phyloP scores from a whole-genome alignment of 108 stramenopile species.

The Skeletonema menzelii region DNA sequence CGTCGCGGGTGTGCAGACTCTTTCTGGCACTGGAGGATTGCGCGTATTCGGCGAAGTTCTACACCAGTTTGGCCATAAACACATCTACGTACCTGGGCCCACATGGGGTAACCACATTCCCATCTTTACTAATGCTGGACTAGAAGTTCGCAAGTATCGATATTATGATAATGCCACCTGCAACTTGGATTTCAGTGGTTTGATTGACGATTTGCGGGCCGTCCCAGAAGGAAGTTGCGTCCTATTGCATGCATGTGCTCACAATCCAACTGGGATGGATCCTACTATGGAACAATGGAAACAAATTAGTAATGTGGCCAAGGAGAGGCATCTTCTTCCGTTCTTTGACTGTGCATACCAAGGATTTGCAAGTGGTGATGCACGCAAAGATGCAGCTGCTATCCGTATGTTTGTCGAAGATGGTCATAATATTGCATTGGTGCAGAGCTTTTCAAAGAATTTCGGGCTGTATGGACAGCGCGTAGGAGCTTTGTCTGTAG shows the following conservation, averaged over 20 bases:
- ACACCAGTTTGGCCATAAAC: conserved; percentile 72
- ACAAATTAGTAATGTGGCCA: conserved; percentile 82
- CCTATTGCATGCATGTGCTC: conserved; percentile 98
- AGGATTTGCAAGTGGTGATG: conserved; percentile 97
- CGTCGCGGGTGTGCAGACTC: conserved; percentile 91
- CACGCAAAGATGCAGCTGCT: conserved; percentile 90
- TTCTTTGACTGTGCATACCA: conserved; percentile 99
- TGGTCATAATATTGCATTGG: conserved; percentile 92
- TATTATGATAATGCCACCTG: conserved; percentile 89
- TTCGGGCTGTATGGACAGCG: conserved; percentile 99
- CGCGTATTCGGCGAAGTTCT: conserved; percentile 93
- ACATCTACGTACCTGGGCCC: conserved; percentile 96
- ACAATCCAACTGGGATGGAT: conserved; percentile 98
- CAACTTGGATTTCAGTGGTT: conserved; percentile 83
- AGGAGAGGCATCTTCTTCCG: conserved; percentile 77
- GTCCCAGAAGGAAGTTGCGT: conserved; percentile 89
- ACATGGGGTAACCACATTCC: conserved; percentile 99
- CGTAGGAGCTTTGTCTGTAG: conserved; percentile 93
- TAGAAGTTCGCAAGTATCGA: conserved; percentile 88
- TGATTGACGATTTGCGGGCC: conserved; percentile 84
- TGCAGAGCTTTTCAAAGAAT: conserved; percentile 99
- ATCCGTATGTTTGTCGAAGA: conserved; percentile 97
- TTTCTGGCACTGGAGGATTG: conserved; percentile 98
- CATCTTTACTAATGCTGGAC: conserved; percentile 90
- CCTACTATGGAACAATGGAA: conserved; percentile 97